Conservation (phyloP, 2,329 filamentous ascomycete genomes). For the Corniculantispora saksenae region DNA sequence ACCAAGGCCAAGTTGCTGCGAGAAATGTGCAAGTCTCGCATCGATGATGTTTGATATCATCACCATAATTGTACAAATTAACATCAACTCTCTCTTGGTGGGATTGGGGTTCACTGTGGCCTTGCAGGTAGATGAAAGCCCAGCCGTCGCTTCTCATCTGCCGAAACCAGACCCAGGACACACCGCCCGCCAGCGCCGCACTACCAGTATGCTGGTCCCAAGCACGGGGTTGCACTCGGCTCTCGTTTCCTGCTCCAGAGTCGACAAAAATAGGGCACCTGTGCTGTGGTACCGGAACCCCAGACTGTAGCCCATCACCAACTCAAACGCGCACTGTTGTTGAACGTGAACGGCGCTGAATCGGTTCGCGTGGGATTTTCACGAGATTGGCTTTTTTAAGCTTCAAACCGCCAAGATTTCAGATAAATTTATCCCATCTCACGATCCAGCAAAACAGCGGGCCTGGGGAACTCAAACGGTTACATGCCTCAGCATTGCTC, state of each 20-base stretch:
- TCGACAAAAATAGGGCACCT: not conserved
- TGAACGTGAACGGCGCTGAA: not conserved
- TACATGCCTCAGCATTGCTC: not conserved
- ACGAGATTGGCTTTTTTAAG: not conserved
- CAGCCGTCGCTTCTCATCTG: not conserved
- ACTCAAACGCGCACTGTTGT: not conserved
- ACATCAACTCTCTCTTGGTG: too few species aligned
- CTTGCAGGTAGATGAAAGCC: not conserved
- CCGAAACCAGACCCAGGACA: not conserved
- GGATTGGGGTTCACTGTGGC: too few species aligned
- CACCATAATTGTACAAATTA: too few species aligned
- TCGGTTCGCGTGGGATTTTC: not conserved
- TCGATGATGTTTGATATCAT: too few species aligned
- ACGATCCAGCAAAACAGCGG: not conserved
- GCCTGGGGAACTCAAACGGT: slow-evolving; percentile 4
- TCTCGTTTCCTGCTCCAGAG: not conserved
- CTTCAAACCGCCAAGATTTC: not conserved
- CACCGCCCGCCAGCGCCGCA: not conserved
- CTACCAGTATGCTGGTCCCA: not conserved
- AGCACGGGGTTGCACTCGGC: not conserved
- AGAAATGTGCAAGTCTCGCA: not conserved
- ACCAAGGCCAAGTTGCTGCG: not conserved
- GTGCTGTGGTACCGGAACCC: not conserved
- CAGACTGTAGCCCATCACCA: not conserved
- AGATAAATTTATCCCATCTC: slow-evolving; percentile 7